Percentiles rank a stretch among this genome's conserved stretches.
Conservation (phyloP, 1,139 yeast species). For the Yamadazyma conglobata region DNA sequence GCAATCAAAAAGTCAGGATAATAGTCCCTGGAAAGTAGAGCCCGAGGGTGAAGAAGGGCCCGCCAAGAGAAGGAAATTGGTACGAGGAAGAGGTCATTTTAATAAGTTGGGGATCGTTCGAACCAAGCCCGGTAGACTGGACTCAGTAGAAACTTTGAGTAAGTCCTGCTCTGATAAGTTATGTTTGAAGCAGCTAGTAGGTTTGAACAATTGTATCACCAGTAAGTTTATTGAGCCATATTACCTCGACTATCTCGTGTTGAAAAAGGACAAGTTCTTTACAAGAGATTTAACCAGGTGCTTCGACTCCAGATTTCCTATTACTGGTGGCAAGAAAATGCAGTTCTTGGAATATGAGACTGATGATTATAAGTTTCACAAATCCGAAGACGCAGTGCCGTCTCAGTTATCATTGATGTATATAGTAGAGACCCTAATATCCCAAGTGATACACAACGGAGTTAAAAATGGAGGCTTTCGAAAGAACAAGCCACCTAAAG, state of each 20-base stretch:
- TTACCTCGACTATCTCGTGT: slow-evolving; percentile 51
- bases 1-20: slow-evolving; percentile 15
- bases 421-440: slow-evolving; percentile 21
- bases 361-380: slow-evolving; percentile 27
- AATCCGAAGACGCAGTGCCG: slow-evolving; percentile 23
- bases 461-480: slow-evolving; percentile 49
- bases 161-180: slow-evolving; percentile 90
- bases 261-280: slow-evolving; percentile 38
- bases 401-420: slow-evolving; percentile 35
- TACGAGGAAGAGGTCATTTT: slow-evolving; percentile 67
- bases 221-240: slow-evolving; percentile 37
- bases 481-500: slow-evolving; percentile 42
- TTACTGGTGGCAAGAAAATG: slow-evolving; percentile 16
- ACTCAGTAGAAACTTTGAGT: slow-evolving; percentile 65
- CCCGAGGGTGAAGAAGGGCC: slow-evolving; percentile 4
- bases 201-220: slow-evolving; percentile 54
- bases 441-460: slow-evolving; percentile 51
- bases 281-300: slow-evolving; percentile 48
- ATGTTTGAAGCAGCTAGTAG: slow-evolving; percentile 58
- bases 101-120: slow-evolving; percentile 61
- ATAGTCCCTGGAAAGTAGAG: slow-evolving; percentile 13
- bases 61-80: slow-evolving; percentile 6
- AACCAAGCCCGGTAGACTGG: slow-evolving; percentile 88
- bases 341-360: slow-evolving; percentile 20
- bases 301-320: slow-evolving; percentile 36